Base-by-base conservation (phyloP, 2,329 filamentous ascomycete genomes). In the Furcasterigmium sp. region DNA sequence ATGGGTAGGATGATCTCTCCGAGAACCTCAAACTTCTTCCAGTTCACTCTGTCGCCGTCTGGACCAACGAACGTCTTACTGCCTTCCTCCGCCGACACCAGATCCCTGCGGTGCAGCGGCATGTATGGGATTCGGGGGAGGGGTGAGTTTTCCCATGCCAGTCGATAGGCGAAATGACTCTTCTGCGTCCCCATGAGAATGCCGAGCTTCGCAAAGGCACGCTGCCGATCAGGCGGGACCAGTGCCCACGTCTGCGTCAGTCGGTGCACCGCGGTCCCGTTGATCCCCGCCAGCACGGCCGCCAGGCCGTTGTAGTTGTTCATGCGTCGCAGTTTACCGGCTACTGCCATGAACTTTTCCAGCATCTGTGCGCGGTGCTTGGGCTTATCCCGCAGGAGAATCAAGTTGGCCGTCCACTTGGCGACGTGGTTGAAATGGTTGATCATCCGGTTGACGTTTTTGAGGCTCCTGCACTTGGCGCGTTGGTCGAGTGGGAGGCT, bases 221-320 rank as follows among this genome's bases (percentile, higher is more conserved):
- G 95, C 53, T 86, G 84, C 0, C 83, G 76, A 2, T 84, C 76
- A 7, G 76, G 65, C 2, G 86, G 76, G 4, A 97, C 80, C 14
- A 96, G 67, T 13, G 85, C 80, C 47, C 85, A 76, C 0, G 93
- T 97, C 54, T 90, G 85, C 0, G 77, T 70, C 2, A 98, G 77
- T 15, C 93, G 85, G 58, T 93, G 85, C 21, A 98, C 84, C 1
- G 90, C 82, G 3, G 87, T 87, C 46, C 87, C 86, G 59, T 94
- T 95, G 56, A 98, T 85, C 8, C 91, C 93, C 7, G 93, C 91
- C 45, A 98, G 78, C 28, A 98, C 82, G 8, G 93, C 91, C n/a
- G 91, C 91, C 2, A 98, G 73, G 0, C 90, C 87, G 60, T 97
- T 97, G 72, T 97, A 98, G 63, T 98, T 97, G 70, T 97, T 96